Evolutionary conservation across 306 rosid genomes (phyloP).

Genomic region (Psophocarpus tetragonolobus): DNA sequence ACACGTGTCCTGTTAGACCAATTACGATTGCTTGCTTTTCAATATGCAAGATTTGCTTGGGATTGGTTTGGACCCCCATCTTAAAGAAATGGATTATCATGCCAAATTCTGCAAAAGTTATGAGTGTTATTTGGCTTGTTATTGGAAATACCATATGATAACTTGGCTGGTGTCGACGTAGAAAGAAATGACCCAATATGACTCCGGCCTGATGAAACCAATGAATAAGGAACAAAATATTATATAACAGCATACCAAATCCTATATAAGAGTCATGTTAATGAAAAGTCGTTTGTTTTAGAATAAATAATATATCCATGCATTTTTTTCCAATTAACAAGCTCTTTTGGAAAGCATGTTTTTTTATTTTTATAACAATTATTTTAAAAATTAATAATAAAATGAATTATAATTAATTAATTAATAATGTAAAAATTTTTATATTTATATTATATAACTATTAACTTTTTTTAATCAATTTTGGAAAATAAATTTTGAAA

Average conservation of each 20-base stretch:
- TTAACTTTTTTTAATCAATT: neutral
- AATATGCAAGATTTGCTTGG: neutral
- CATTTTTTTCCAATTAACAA: neutral
- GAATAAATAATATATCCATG: neutral
- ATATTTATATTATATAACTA: too few species aligned
- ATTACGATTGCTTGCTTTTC: conserved; percentile 22
- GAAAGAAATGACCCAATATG: conserved; percentile 30
- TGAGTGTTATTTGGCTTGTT: conserved; percentile 2
- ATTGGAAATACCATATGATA: neutral
- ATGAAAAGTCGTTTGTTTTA: neutral
- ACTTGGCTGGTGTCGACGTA: neutral
- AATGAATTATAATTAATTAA: too few species aligned
- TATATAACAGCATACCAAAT: neutral
- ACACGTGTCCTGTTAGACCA: conserved; percentile 15
- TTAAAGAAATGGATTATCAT: conserved; percentile 37
- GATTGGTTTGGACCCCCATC: conserved; percentile 32
- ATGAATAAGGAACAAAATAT: neutral
- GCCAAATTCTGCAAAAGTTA: conserved; percentile 44
- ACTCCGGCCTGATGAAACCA: conserved; percentile 34
- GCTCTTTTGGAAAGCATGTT: neutral
- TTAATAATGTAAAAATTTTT: too few species aligned
- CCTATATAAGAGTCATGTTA: neutral
- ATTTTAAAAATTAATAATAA: neutral
- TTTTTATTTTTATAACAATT: neutral
- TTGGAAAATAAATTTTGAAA: neutral